Evolutionary conservation across 2,329 filamentous ascomycete species (phyloP), one percentile per base, ranked within the genome.

Genomic region (Diaporthe longicolla): DNA sequence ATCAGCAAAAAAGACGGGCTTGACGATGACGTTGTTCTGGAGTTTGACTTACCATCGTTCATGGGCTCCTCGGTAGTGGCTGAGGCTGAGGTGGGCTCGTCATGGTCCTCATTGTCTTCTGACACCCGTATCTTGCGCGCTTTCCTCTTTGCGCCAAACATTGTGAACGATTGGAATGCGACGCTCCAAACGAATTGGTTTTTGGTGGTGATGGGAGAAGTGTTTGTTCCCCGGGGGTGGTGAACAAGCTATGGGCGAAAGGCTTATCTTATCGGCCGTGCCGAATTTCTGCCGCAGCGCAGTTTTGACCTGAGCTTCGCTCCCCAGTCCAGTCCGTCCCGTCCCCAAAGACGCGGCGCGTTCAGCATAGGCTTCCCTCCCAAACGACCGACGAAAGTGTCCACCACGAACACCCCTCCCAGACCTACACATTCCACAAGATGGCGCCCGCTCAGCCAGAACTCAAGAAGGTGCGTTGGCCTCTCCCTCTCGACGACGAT

Each of bases 371-470:
- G 29, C 24, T 15, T 32, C 9, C 9, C 32, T 19, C 40, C 13
- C 15, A 15, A 43, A 43, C 40, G 4, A 43, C 40, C 17, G 40
- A 43, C 37, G 37, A 43, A 6, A 43, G 40, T 17, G 40, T 19
- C 40, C 17, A 43, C 40, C 13, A 19, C 40, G 6, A 43, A 43
- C 40, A 6, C 17, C 15, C 40, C 7, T 6, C 40, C 15, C 40
- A 52, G 21, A 66, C 7, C 35, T 40, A 35, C 35, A 58, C 72
- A 17, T 43, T 65, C 59, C 65, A 76, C 87, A 93, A 88, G 78
- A 99, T 99, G 97, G 95, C 97, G 87, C 96, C 97, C 92, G 95
- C 97, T 83, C 97, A 98, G 87, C 97, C 97, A 80, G 97, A 99
- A 88, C 91, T 99, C 77, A 99, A 98, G 87, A 99, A 98, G 92